Conservation (phyloP, 2,329 filamentous ascomycete genomes). For the Chaetomium strumarium region DNA sequence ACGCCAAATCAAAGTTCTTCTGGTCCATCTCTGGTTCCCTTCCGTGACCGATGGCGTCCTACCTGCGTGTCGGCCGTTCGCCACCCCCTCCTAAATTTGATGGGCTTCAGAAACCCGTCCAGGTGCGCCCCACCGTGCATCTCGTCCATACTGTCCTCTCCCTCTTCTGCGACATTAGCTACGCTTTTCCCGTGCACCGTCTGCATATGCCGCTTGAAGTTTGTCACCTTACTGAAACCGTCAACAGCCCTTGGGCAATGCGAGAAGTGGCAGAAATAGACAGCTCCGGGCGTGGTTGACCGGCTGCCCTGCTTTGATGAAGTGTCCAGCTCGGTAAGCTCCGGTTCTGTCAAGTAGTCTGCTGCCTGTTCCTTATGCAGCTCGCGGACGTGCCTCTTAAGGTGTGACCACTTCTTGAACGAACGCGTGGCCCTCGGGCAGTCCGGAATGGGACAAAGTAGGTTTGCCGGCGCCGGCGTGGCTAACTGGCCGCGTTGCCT, state of each 20-base stretch:
- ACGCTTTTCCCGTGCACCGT: constrained; percentile 34
- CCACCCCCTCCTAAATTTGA: constrained; percentile 46
- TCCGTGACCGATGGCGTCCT: constrained; percentile 4
- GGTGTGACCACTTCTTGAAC: constrained; percentile 32
- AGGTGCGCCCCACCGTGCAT: constrained; percentile 59
- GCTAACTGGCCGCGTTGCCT: constrained; percentile 8
- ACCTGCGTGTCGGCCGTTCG: constrained; percentile 32
- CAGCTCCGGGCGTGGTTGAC: no score
- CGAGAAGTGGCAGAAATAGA: constrained; percentile 33
- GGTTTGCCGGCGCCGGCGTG: background rate
- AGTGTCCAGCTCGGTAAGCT: no score
- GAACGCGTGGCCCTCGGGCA: constrained; percentile 34
- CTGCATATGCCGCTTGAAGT: constrained; percentile 40
- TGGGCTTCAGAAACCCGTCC: constrained; percentile 59
- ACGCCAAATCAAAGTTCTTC: constrained; percentile 6
- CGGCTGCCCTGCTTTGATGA: no score
- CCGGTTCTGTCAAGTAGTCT: background rate
- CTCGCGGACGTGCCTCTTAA: constrained; percentile 39
- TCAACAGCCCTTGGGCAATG: constrained; percentile 33
- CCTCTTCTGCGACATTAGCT: constrained; percentile 13
- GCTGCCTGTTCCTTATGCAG: constrained; percentile 33
- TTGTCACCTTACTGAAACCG: constrained; percentile 32
- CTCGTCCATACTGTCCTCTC: constrained; percentile 45
- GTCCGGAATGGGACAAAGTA: constrained; percentile 32
- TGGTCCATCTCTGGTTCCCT: constrained; percentile 6